A percentile compares a stretch with the other conserved stretches of the same genome.
Evolutionary conservation across 805 yeast species (phyloP).

Genomic region (Saccharomyces jurei): DNA sequence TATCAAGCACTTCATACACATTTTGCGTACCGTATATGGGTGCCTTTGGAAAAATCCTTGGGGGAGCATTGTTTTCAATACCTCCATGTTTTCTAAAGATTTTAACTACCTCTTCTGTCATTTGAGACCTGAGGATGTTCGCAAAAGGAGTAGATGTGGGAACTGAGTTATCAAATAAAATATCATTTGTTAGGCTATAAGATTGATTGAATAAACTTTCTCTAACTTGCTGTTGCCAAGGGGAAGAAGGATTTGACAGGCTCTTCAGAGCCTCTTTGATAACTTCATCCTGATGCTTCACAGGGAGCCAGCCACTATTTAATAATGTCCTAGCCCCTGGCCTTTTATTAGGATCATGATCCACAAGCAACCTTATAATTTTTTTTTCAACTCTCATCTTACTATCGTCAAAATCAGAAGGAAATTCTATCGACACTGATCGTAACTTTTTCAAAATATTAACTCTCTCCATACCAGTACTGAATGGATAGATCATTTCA

Average conservation of each 20-base stretch:
- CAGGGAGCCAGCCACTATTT: slow-evolving; percentile 77
- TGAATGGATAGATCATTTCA: slow-evolving; percentile 80
- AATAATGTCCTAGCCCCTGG: slow-evolving; percentile 74
- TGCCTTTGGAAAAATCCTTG: slow-evolving; percentile 73
- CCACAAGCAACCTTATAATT: slow-evolving; percentile 58
- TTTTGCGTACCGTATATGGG: slow-evolving; percentile 58
- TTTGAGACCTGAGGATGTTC: slow-evolving; percentile 49
- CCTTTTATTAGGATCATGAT: slow-evolving; percentile 69
- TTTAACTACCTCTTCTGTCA: slow-evolving; percentile 50
- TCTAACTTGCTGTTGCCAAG: slow-evolving; percentile 90
- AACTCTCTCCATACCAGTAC: slow-evolving; percentile 93
- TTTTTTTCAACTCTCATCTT: slow-evolving; percentile 52
- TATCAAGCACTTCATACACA: slow-evolving; percentile 74
- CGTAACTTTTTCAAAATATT: slow-evolving; percentile 61
- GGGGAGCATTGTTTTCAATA: slow-evolving; percentile 57
- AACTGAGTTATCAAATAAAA: slow-evolving; percentile 58
- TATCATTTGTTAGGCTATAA: slow-evolving; percentile 74
- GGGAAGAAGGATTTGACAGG: slow-evolving; percentile 81
- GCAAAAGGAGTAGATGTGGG: slow-evolving; percentile 34
- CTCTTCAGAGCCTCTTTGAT: slow-evolving; percentile 82
- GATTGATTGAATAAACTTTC: slow-evolving; percentile 81
- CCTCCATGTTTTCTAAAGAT: slow-evolving; percentile 83
- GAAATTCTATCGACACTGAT: slow-evolving; percentile 53
- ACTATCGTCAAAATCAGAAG: slow-evolving; percentile 50
- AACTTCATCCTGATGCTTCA: slow-evolving; percentile 81